A percentile compares a stretch with the other conserved stretches of the same genome.
phyloP scores from a whole-genome alignment of 306 rosid species.

The Aeschynomene evenia region DNA sequence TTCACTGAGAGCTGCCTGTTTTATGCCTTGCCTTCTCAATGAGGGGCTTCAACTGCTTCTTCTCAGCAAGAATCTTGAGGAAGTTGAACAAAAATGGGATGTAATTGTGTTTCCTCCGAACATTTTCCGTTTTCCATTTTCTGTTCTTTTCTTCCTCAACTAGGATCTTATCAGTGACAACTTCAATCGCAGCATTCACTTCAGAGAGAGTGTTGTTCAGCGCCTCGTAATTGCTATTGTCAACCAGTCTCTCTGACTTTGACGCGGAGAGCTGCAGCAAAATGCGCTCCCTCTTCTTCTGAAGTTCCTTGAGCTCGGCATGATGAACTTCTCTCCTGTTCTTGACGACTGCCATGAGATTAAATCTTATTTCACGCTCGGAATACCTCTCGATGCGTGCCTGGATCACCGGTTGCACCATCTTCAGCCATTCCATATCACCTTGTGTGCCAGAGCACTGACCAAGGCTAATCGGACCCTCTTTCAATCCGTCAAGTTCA shows the following conservation, averaged over 20 bases:
- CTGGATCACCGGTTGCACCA: conserved; percentile 93
- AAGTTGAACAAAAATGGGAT: conserved; percentile 94
- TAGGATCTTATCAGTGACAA: conserved; percentile 76
- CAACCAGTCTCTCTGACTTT: conserved; percentile 61
- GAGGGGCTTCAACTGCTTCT: conserved; percentile 97
- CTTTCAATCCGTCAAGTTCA: conserved; percentile 97
- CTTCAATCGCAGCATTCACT: conserved; percentile 83
- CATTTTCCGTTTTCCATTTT: conserved; percentile 92
- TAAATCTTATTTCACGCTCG: conserved; percentile 83
- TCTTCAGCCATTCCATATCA: conserved; percentile 82
- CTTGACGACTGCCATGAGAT: conserved; percentile 86
- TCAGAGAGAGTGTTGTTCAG: conserved; percentile 89
- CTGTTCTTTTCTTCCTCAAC: conserved; percentile 92
- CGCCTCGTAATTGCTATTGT: conserved; percentile 53
- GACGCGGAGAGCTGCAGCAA: conserved; percentile 78
- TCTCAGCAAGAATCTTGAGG: conserved; percentile 90
- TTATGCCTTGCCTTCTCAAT: conserved; percentile 97
- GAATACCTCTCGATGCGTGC: conserved; percentile 90
- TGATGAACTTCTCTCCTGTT: conserved; percentile 86
- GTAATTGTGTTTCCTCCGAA: conserved; percentile 92
- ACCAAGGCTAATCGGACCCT: conserved; percentile 96
- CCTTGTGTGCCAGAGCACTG: conserved; percentile 85
- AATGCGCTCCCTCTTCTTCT: conserved; percentile 89
- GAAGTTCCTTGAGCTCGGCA: conserved; percentile 90
- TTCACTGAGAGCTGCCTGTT: conserved; percentile 59